Evolutionary conservation across 1,139 yeast species (phyloP), one percentile per base, ranked within the genome.

Genomic region (Arxiozyma bovina): DNA sequence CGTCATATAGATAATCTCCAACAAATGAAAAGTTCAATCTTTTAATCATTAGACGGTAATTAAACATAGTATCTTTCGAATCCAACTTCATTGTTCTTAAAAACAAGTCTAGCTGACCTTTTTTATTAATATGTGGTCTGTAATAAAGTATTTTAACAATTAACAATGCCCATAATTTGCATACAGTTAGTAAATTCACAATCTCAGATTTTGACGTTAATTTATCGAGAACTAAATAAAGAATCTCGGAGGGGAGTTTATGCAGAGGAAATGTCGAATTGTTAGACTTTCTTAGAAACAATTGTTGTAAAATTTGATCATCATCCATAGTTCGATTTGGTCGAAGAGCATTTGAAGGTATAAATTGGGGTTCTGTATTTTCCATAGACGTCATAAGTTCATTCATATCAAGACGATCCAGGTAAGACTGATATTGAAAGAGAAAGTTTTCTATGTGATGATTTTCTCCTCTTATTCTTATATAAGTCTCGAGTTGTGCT

Each of bases 81-180:
- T 80, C 76, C 25, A 77, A 62, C 53, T 70, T 73, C 84, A 85
- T 82, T 34, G 84, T 79, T 46, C 73, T 70, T 58, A 77, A 75
- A 53, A 85, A 77, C 54, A 79, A 76, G 42, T 62, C 67, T 50
- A 70, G 78, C 42, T 82, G 79, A 3, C 68, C 61, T 59, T 76
- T 80, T 61, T 78, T 80, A 65, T 78, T 86, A 73, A 80, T 85
- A 57, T 83, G 85, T 1, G 97, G 97, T 58, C 98, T 79, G 67
- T 88, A 87, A 95, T 97, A 91, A 45, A 91, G 74, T 54, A 86
- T 77, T 65, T 89, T 96, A 18, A 90, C 82, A 22, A 89, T 83
- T 50, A 88, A 74, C 60, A 82, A 81, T 38, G 91, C 89, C 86
- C 96, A 90, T 59, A 83, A 80, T 61, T 81, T 81, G 69, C 96